Evolutionary conservation across 805 yeast genomes (phyloP).

Genomic region (Ogataea nitratoaversa): DNA sequence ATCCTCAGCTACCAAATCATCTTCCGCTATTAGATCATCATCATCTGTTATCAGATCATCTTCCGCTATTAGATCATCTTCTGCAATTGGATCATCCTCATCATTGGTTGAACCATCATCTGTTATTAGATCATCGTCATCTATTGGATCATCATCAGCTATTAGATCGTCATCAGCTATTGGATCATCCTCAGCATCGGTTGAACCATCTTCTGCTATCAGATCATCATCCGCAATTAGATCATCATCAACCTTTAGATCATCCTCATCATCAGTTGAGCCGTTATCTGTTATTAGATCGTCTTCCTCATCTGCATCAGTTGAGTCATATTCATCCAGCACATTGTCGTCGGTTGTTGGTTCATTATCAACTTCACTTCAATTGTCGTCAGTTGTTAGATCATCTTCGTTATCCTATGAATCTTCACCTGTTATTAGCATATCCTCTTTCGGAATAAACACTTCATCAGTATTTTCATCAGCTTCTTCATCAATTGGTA

Average conservation of each 20-base stretch:
- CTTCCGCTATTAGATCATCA: not conserved
- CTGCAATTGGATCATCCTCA: not conserved
- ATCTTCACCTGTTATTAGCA: too few species aligned
- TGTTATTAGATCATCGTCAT: not conserved
- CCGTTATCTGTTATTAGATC: not conserved
- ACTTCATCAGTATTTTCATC: not conserved
- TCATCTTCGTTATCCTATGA: too few species aligned
- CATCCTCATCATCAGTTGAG: not conserved
- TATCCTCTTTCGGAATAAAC: too few species aligned
- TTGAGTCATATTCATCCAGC: not conserved
- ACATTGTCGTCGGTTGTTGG: not conserved
- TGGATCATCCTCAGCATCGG: not conserved
- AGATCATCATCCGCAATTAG: too few species aligned
- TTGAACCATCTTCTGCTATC: too few species aligned
- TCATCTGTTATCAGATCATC: too few species aligned
- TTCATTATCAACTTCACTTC: not conserved
- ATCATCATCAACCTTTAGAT: not conserved
- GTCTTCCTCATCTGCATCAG: not conserved
- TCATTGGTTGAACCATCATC: not conserved
- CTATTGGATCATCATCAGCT: not conserved
- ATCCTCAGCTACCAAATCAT: not conserved
- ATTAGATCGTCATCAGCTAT: not conserved
- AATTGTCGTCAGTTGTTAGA: not conserved
- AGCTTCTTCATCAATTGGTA: not conserved
- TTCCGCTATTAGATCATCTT: not conserved